These are phyloP conservation scores for Sisymbrium altissimum DNA, from an alignment of 345 rosid species.

Conservation along the genomic window DNA sequence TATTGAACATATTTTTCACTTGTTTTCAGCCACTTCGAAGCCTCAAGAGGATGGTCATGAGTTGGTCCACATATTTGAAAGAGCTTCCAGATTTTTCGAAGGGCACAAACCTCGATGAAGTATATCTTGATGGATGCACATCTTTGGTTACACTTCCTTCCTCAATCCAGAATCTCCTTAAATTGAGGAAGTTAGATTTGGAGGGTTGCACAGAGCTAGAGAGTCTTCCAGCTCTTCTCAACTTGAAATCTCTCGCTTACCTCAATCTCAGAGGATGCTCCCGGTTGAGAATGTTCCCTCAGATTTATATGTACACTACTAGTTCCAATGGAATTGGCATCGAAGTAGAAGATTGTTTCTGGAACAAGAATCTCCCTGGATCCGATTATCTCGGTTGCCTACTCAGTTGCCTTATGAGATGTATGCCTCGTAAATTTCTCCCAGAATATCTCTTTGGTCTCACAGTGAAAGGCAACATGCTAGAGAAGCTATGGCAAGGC, in stretches of 20 bases:
- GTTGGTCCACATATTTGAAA: not conserved
- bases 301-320: not conserved
- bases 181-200: not conserved
- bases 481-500: not conserved
- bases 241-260: not conserved
- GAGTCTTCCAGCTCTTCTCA: not conserved
- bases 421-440: not conserved
- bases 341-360: not conserved
- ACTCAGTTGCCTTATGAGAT: too few species aligned
- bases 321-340: not conserved
- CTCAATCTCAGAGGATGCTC: not conserved
- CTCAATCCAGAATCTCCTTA: not conserved
- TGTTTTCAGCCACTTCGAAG: constrained; percentile 11
- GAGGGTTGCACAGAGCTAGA: not conserved
- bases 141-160: too few species aligned
- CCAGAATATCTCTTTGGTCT: not conserved
- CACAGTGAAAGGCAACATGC: not conserved
- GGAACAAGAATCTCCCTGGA: not conserved
- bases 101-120: constrained; percentile 1
- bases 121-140: not conserved
- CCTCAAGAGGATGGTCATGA: not conserved
- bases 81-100: constrained; percentile 15
- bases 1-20: too few species aligned
- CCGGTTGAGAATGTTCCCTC: not conserved
- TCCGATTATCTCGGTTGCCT: not conserved